These are phyloP conservation scores for Saccharomycopsis crataegensis DNA, from an alignment of 1,139 yeast species.

Conservation along the genomic window DNA sequence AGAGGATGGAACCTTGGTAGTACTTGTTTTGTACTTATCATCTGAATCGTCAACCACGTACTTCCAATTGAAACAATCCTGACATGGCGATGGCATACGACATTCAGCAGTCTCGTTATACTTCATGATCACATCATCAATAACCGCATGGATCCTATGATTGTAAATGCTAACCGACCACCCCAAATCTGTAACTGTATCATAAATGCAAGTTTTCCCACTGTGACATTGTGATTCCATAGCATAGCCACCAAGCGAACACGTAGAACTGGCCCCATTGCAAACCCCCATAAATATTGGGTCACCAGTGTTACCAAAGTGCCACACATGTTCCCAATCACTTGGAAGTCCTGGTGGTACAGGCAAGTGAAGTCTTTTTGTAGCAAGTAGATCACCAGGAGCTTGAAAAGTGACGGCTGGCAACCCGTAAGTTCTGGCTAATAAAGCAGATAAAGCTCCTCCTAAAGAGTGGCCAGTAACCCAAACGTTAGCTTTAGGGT, in stretches of 20 bases:
- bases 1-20: conserved; percentile 7
- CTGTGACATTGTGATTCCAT: conserved; percentile 96
- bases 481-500: conserved; percentile 78
- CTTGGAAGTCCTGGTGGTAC: conserved; percentile 85
- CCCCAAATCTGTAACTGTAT: conserved; percentile 80
- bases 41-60: conserved; percentile 43
- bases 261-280: conserved; percentile 86
- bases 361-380: conserved; percentile 80
- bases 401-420: conserved; percentile 91
- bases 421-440: conserved; percentile 84
- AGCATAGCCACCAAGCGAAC: conserved; percentile 92
- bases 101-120: conserved; percentile 80
- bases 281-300: conserved; percentile 97
- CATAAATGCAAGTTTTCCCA: conserved; percentile 83
- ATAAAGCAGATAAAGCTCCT: conserved; percentile 73
- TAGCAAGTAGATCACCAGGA: conserved; percentile 85
- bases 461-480: conserved; percentile 94
- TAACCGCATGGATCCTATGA: conserved; percentile 87
- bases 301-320: conserved; percentile 94
- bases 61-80: conserved; percentile 90
- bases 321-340: conserved; percentile 82
- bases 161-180: conserved; percentile 87
- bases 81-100: conserved; percentile 65
- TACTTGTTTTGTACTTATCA: conserved; percentile 21
- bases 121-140: conserved; percentile 65